Evolutionary conservation across 306 rosid species (phyloP), one percentile per base, ranked within the genome.

Genomic region (Castanopsis chinensis): DNA sequence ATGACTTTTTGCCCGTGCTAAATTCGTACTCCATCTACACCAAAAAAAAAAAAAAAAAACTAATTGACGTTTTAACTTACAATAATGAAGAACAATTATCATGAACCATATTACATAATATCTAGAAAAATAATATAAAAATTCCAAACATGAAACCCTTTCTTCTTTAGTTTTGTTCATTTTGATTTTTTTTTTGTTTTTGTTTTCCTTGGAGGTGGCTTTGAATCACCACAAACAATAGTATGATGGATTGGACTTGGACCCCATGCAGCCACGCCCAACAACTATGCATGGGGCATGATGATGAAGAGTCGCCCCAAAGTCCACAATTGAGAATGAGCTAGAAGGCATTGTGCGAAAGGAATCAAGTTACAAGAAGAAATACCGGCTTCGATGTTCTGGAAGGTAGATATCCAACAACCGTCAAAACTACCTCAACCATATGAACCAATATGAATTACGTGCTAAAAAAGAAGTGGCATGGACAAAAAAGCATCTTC

Each of bases 361-460:
- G 51, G 33, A 67, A 35, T 33, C 67, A 60, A 60, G 18, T 11
- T 3, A 65, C 23, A 33, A 33, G 25, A 18, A 32, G 71, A 8
- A 49, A 8, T 2, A 33, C 6, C 4, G 70, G 18, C 17, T 67
- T 67, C 27, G n/a, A 67, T 45, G 51, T 35, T 4, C 72, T 19
- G 35, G 52, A 67, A 25, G 30, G 25, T 10, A 4, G 30, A 6
- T 28, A 25, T 35, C 7, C 75, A 73, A 74, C 75, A 73, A 80
- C 70, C 79, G 83, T 25, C 79, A 23, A 65, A 80, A 80, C 71
- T 11, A 5, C 60, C 71, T 5, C 35, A 74, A 41, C 78, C 41
- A 58, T 32, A 58, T 32, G 19, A 5, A 15, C 17, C 3, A 23
- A 12, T 41, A 60, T 21, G 65, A 8, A 59, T 7, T n/a, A 21